Conservation (phyloP, 805 yeast genomes). For the Jamesozyma lodderae region DNA sequence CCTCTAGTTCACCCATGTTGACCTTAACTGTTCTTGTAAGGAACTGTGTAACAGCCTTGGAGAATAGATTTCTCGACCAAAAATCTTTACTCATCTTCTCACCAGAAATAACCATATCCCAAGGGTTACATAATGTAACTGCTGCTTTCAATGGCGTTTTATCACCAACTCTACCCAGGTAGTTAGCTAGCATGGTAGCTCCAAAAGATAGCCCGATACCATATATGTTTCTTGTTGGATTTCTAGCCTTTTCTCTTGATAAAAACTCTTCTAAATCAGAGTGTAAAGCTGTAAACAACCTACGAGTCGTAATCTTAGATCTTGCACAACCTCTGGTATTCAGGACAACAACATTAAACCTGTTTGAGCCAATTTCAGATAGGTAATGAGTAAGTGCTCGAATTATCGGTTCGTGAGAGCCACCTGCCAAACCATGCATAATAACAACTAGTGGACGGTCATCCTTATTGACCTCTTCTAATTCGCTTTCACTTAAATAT, state of each 20-base stretch:
- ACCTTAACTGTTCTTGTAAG: constrained; percentile 38
- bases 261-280: constrained; percentile 57
- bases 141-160: constrained; percentile 48
- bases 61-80: constrained; percentile 35
- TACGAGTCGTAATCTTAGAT: constrained; percentile 61
- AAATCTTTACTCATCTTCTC: constrained; percentile 33
- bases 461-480: constrained; percentile 29
- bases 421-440: constrained; percentile 71
- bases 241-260: constrained; percentile 38
- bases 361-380: constrained; percentile 30
- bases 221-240: constrained; percentile 57
- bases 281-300: constrained; percentile 56
- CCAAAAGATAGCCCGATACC: constrained; percentile 68
- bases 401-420: constrained; percentile 67
- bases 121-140: constrained; percentile 54
- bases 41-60: constrained; percentile 35
- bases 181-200: constrained; percentile 55
- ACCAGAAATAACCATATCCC: constrained; percentile 59
- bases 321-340: constrained; percentile 74
- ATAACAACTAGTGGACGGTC: constrained; percentile 51
- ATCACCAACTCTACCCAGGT: constrained; percentile 58
- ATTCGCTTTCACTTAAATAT: constrained; percentile 42
- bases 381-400: constrained; percentile 44
- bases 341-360: constrained; percentile 52
- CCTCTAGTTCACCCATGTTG: constrained; percentile 29